These are phyloP conservation scores for Cladophialophora carrionii DNA, from an alignment of 2,329 filamentous ascomycete genomes.

Conservation along the genomic window DNA sequence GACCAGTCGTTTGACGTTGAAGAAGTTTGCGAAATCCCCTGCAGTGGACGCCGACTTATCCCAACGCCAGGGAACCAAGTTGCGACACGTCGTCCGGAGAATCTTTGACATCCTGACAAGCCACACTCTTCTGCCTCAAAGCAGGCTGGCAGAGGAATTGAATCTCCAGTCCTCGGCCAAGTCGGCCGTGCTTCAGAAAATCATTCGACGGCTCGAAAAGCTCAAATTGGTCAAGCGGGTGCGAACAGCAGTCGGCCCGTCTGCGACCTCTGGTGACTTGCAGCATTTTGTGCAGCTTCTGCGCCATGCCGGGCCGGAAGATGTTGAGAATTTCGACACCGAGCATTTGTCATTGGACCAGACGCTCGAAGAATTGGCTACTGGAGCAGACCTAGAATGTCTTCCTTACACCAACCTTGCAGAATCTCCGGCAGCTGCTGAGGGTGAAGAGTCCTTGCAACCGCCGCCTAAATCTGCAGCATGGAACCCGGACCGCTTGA, in stretches of 20 bases:
- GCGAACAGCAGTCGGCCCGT: constrained; percentile 49
- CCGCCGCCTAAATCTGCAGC: constrained; percentile 49
- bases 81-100: constrained; percentile 32
- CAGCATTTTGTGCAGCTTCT: constrained; percentile 52
- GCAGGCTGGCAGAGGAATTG: constrained; percentile 23
- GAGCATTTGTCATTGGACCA: constrained; percentile 24
- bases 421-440: constrained; percentile 34
- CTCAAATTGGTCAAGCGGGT: constrained; percentile 53
- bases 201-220: constrained; percentile 51
- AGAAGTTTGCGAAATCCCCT: constrained; percentile 49
- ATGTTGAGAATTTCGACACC: constrained; percentile 48
- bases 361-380: constrained; percentile 21
- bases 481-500: constrained; percentile 59
- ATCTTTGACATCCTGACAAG: constrained; percentile 27
- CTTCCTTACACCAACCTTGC: constrained; percentile 22
- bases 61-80: constrained; percentile 11
- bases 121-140: constrained; percentile 26
- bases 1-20: constrained; percentile 61
- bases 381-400: constrained; percentile 26
- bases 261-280: constrained; percentile 42
- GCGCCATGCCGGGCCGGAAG: constrained; percentile 47
- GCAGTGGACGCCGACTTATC: constrained; percentile 12
- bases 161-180: constrained; percentile 21
- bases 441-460: constrained; percentile 18
- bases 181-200: constrained; percentile 45